Percentiles rank a stretch among this genome's conserved stretches.
Evolutionary conservation across 345 rosid genomes (phyloP).

Genomic region (Combretum micranthum): DNA sequence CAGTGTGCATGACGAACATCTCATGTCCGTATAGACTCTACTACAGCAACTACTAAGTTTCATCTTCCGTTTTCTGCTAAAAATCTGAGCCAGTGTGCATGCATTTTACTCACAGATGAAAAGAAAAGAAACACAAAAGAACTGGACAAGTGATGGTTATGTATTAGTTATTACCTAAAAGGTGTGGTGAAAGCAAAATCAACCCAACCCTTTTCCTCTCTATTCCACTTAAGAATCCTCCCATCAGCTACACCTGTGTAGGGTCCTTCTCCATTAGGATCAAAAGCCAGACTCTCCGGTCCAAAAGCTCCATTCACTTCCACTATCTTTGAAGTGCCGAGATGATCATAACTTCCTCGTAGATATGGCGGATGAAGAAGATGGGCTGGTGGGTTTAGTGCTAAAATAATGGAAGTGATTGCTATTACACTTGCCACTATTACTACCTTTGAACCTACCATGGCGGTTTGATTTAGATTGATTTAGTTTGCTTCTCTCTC

Average conservation of each 20-base stretch:
- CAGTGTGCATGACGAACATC: too few relatives aligned
- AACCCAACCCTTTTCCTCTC: slow-evolving; percentile 36
- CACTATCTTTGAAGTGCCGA: slow-evolving; percentile 6
- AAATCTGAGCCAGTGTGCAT: too few relatives aligned
- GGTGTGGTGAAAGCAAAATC: slow-evolving; percentile 54
- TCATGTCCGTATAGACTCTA: too few relatives aligned
- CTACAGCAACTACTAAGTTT: too few relatives aligned
- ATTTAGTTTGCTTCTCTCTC: too few relatives aligned
- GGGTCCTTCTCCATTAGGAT: slow-evolving; percentile 27
- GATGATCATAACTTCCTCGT: slow-evolving; percentile 10
- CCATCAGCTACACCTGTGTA: slow-evolving; percentile 35
- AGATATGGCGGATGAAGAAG: slow-evolving; percentile 10
- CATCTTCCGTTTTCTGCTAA: too few relatives aligned
- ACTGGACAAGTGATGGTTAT: neutral
- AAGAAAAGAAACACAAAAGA: neutral
- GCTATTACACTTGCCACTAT: slow-evolving; percentile 10
- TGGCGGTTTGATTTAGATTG: neutral
- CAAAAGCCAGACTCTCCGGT: slow-evolving; percentile 37
- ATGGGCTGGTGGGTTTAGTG: slow-evolving; percentile 1
- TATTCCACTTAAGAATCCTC: slow-evolving; percentile 48
- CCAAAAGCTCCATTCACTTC: slow-evolving; percentile 19
- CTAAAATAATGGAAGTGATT: slow-evolving; percentile 3
- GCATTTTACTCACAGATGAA: neutral
- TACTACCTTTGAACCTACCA: slow-evolving; percentile 9
- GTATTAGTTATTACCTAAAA: slow-evolving; percentile 26